Conservation (phyloP, 352 stramenopile genomes). For the Thalassiosira allenii region DNA sequence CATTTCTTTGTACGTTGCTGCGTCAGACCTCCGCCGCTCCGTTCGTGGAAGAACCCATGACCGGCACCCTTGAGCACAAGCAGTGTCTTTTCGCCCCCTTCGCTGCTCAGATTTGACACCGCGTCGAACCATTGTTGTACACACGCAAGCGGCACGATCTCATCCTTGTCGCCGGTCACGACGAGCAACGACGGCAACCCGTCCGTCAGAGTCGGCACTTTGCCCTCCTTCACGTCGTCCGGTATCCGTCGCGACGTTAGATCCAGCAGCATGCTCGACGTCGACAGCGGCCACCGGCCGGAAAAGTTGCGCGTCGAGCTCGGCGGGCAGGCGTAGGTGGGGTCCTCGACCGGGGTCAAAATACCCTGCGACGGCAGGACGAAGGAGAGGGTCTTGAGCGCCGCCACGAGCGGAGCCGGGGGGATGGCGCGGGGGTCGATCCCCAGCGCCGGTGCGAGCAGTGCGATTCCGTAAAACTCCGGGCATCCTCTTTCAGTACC, state of each 20-base stretch:
- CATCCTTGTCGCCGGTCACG: slow-evolving; percentile 51
- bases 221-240: slow-evolving; percentile 35
- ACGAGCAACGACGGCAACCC: slow-evolving; percentile 27
- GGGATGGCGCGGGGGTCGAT: slow-evolving; percentile 56
- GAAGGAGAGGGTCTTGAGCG: slow-evolving; percentile 39
- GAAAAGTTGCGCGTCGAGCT: slow-evolving; percentile 57
- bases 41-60: slow-evolving; percentile 20
- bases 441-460: slow-evolving; percentile 61
- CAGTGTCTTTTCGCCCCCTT: slow-evolving; percentile 15
- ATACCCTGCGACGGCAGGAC: slow-evolving; percentile 35
- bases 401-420: slow-evolving; percentile 30
- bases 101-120: slow-evolving; percentile 6
- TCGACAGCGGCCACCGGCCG: slow-evolving; percentile 68
- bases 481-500: background rate
- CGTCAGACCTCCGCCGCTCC: background rate
- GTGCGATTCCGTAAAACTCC: slow-evolving; percentile 49
- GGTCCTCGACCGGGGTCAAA: slow-evolving; percentile 65
- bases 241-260: slow-evolving; percentile 42
- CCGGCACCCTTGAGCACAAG: background rate
- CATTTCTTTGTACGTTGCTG: background rate
- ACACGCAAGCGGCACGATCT: slow-evolving; percentile 44
- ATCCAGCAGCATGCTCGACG: slow-evolving; percentile 68
- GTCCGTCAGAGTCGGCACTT: slow-evolving; percentile 12
- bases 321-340: slow-evolving; percentile 57
- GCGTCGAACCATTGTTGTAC: slow-evolving; percentile 31